Evolutionary conservation across 768 basidiomycete species (phyloP).

Genomic region (Suillus placidus): DNA sequence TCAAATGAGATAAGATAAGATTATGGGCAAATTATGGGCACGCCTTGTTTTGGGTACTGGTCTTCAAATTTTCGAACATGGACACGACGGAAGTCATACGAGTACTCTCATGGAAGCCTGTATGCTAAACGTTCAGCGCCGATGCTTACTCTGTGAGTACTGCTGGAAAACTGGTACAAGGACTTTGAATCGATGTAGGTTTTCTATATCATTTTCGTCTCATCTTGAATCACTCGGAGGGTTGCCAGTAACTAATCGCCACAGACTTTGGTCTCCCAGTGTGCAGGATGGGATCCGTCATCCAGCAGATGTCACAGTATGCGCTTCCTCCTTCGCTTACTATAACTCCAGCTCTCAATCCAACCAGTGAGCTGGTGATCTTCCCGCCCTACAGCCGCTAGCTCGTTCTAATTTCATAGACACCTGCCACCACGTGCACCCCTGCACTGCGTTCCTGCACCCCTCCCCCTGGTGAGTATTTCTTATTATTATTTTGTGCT

Average conservation of each 20-base stretch:
- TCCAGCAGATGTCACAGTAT: neutral
- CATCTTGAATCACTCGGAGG: no score
- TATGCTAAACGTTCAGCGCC: neutral
- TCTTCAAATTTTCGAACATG: neutral
- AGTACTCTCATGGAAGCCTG: neutral
- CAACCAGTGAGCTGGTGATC: neutral
- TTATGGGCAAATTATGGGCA: neutral
- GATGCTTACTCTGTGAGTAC: neutral
- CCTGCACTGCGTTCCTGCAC: neutral
- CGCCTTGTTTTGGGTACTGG: no score
- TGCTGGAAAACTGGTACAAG: neutral
- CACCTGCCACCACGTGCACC: neutral
- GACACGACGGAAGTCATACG: no score
- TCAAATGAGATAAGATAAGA: slow-evolving; percentile 2
- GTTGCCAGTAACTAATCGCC: neutral
- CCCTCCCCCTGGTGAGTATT: neutral
- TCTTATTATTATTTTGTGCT: neutral
- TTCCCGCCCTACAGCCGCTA: neutral
- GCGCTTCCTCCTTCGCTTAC: neutral
- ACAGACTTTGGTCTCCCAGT: neutral
- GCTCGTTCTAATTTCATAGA: neutral
- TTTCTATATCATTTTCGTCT: neutral
- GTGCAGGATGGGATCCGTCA: no score
- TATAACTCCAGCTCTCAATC: neutral
- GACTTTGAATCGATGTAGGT: neutral